phyloP scores from a whole-genome alignment of 2,329 filamentous ascomycete genomes.

The Thermothelomyces thermophilus region DNA sequence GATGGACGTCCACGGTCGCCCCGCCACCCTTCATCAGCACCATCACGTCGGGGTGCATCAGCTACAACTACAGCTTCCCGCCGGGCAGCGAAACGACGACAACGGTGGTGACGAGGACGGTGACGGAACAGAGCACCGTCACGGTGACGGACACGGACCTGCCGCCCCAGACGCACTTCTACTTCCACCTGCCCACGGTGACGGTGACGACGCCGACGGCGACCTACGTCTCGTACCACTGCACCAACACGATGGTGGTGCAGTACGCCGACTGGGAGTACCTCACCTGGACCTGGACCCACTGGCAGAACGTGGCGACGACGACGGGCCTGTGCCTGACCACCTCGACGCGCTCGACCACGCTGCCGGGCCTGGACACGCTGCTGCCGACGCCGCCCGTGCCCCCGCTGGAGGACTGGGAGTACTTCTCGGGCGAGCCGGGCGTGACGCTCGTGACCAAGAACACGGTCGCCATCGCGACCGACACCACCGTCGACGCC shows the following conservation, averaged over 20 bases:
- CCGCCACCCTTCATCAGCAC: conserved; percentile 11
- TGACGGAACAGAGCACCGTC: not conserved
- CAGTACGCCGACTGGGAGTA: conserved; percentile 6
- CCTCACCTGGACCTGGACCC: conserved; percentile 10
- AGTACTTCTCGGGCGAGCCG: conserved; percentile 10
- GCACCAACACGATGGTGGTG: conserved; percentile 15
- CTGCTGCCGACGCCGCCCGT: not conserved
- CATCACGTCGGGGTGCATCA: conserved; percentile 11
- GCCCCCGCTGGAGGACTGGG: conserved; percentile 11
- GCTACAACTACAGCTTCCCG: conserved; percentile 7
- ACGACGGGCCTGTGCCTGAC: conserved; percentile 12
- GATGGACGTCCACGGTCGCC: conserved; percentile 5
- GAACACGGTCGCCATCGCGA: conserved; percentile 6
- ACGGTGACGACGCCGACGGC: conserved; percentile 3
- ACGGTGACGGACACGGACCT: conserved; percentile 9
- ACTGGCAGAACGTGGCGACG: not conserved
- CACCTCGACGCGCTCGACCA: conserved; percentile 13
- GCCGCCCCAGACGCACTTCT: not conserved
- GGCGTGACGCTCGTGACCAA: conserved; percentile 9
- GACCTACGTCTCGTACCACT: conserved; percentile 8
- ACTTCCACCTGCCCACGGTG: conserved; percentile 4
- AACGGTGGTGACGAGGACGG: not conserved
- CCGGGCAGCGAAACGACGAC: not conserved
- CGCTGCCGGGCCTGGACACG: conserved; percentile 13
- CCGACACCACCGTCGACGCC: not conserved